These are phyloP conservation scores for Entelexis sorbosivorans DNA, from an alignment of 1,139 yeast species.

Conservation along the genomic window DNA sequence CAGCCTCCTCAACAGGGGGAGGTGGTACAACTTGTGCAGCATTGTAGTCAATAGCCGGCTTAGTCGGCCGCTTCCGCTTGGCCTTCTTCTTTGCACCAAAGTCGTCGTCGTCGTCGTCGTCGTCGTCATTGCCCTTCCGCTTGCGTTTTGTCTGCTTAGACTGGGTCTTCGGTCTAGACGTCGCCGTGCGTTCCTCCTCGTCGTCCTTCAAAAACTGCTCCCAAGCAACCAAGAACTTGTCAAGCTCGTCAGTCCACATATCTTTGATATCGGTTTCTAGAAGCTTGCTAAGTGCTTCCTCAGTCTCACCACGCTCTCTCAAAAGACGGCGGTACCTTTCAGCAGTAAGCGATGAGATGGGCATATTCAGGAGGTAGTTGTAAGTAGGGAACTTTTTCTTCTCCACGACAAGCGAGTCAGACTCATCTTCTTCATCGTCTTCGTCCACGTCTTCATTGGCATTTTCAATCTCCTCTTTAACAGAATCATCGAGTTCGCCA, in stretches of 20 bases:
- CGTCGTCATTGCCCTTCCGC: conserved; percentile 2
- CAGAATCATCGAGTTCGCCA: conserved; percentile 30
- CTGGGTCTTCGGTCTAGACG: background rate
- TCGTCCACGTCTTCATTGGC: conserved; percentile 27
- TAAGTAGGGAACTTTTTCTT: conserved; percentile 30
- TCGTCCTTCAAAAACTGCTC: conserved; percentile 50
- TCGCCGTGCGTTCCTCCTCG: conserved; percentile 31
- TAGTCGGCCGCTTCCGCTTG: conserved; percentile 27
- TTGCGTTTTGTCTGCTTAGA: background rate
- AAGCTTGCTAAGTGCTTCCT: conserved; percentile 56
- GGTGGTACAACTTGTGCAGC: conserved; percentile 12
- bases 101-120: conserved; percentile 22
- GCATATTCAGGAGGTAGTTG: conserved; percentile 56
- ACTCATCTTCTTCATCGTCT: conserved; percentile 28
- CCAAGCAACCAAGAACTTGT: conserved; percentile 58
- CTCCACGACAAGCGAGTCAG: conserved; percentile 26
- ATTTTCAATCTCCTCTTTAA: conserved; percentile 27
- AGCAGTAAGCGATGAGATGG: conserved; percentile 82
- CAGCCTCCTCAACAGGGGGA: conserved; percentile 22
- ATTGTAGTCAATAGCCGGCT: background rate
- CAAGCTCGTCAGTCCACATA: conserved; percentile 76
- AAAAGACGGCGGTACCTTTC: conserved; percentile 78
- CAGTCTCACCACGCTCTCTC: conserved; percentile 60
- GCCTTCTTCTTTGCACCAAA: conserved; percentile 20
- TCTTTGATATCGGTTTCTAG: conserved; percentile 71